Conservation (phyloP, 257 asterid species). For the Solanum etuberosum region DNA sequence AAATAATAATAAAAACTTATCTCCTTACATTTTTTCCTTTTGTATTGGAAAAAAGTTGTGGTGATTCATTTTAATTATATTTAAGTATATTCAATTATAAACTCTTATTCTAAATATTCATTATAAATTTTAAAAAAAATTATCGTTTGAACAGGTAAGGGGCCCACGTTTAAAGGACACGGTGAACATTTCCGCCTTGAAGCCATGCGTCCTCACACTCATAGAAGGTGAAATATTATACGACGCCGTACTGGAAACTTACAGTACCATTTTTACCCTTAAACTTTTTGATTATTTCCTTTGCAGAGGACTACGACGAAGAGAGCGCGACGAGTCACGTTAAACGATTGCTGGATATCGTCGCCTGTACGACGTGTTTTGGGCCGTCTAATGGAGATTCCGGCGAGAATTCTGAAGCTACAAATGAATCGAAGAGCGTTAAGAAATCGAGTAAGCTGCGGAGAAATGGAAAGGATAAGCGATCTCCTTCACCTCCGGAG, state of each 20-base stretch:
- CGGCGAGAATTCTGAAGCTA: constrained; percentile 22
- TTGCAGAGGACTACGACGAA: constrained; percentile 85
- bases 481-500: constrained; percentile 8
- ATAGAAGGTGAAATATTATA: constrained; percentile 50
- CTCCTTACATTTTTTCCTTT: background rate
- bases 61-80: background rate
- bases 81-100: background rate
- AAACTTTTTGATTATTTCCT: background rate
- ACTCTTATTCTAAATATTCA: background rate
- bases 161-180: constrained; percentile 81
- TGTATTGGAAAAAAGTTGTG: background rate
- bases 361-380: constrained; percentile 73
- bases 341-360: constrained; percentile 61
- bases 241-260: constrained; percentile 1
- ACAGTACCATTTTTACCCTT: constrained; percentile 15
- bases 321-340: constrained; percentile 80
- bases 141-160: constrained; percentile 34
- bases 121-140: no score
- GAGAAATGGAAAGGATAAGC: constrained; percentile 6
- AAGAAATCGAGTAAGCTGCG: constrained; percentile 40
- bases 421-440: constrained; percentile 8
- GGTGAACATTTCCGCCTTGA: constrained; percentile 85
- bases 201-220: constrained; percentile 72
- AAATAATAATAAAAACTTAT: background rate
- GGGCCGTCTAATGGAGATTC: constrained; percentile 58